Evolutionary conservation across 108 stramenopile genomes (phyloP).

Genomic region (Conticribra weissflogii): DNA sequence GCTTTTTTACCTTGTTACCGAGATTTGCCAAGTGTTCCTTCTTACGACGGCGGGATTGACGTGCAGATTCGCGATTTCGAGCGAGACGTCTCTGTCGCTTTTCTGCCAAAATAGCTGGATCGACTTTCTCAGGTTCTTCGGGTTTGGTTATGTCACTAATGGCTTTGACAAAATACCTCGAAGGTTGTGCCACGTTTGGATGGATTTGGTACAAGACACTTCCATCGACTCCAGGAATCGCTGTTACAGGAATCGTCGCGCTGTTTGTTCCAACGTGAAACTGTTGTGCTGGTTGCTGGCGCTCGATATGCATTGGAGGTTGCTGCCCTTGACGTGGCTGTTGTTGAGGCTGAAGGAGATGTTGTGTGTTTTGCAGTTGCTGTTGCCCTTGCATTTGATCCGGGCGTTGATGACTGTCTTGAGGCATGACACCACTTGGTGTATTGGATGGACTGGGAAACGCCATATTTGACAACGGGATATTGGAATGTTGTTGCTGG

Average conservation of each 20-base stretch:
- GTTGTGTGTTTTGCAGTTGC: slow-evolving; percentile 4
- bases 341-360: slow-evolving; percentile 19
- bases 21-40: slow-evolving; percentile 74
- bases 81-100: slow-evolving; percentile 82
- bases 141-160: slow-evolving; percentile 47
- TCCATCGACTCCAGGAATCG: slow-evolving; percentile 30
- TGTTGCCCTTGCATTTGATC: no score
- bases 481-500: not conserved
- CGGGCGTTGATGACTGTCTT: slow-evolving; percentile 1
- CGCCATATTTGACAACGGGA: not conserved
- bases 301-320: no score
- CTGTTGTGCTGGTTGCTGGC: slow-evolving; percentile 13
- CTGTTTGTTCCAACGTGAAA: slow-evolving; percentile 38
- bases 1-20: slow-evolving; percentile 61
- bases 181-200: slow-evolving; percentile 33
- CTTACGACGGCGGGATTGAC: slow-evolving; percentile 77
- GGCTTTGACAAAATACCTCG: slow-evolving; percentile 45
- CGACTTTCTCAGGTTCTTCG: slow-evolving; percentile 38
- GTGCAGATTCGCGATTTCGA: slow-evolving; percentile 86
- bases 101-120: slow-evolving; percentile 57
- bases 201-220: slow-evolving; percentile 42
- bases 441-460: slow-evolving; percentile 7
- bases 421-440: slow-evolving; percentile 26
- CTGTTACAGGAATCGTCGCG: slow-evolving; percentile 46
- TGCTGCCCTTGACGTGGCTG: slow-evolving; percentile 24